Conservation (phyloP, 176 grass and related monocot genomes). For the Secale cereale region DNA sequence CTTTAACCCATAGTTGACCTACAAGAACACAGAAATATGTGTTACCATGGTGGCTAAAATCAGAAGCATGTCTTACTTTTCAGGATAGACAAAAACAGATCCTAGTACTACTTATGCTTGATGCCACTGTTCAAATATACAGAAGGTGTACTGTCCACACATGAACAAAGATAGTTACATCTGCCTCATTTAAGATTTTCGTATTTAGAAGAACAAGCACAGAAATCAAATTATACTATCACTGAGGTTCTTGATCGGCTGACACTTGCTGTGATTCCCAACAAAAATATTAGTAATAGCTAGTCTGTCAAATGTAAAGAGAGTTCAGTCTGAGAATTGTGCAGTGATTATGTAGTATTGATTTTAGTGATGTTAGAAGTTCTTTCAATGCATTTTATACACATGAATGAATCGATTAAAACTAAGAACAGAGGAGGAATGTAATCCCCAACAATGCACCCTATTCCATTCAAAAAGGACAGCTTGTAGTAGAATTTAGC, state of each 20-base stretch:
- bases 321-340: background rate
- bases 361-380: background rate
- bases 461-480: background rate
- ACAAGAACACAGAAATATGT: slow-evolving; percentile 18
- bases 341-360: background rate
- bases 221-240: background rate
- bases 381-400: background rate
- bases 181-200: background rate
- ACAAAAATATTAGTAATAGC: background rate
- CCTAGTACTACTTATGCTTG: background rate
- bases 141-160: background rate
- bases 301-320: background rate
- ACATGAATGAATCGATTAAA: background rate
- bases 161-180: background rate
- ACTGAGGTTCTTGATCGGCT: background rate
- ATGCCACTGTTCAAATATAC: background rate
- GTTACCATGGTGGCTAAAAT: background rate
- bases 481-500: background rate
- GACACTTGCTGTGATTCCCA: background rate
- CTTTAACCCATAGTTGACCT: slow-evolving; percentile 53
- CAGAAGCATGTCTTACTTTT: background rate
- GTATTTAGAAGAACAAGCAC: background rate
- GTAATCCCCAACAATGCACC: background rate
- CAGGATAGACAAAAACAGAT: background rate
- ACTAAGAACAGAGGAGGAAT: background rate